Conservation (phyloP, 2,329 filamentous ascomycete genomes). For the Colletotrichum ledebouriae region DNA sequence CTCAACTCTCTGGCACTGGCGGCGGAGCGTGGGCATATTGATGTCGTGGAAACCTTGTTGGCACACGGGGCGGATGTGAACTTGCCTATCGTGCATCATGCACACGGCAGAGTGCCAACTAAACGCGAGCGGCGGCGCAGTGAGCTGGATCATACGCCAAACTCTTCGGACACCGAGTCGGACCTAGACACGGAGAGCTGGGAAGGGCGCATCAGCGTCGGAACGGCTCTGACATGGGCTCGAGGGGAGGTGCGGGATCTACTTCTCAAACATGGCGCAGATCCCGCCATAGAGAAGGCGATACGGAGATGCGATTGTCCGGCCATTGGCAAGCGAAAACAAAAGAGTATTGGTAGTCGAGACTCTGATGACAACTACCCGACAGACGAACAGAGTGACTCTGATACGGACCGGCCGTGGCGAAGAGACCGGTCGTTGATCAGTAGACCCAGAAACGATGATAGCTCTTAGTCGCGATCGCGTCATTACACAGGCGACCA, state of each 20-base stretch:
- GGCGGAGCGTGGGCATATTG: slow-evolving; percentile 4
- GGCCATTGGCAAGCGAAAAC: background rate
- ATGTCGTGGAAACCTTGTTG: background rate
- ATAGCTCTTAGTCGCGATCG: background rate
- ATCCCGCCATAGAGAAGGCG: background rate
- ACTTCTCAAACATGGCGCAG: slow-evolving; percentile 7
- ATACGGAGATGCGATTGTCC: slow-evolving; percentile 1
- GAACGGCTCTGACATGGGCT: slow-evolving; percentile 17
- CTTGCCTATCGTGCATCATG: slow-evolving; percentile 9
- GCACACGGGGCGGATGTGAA: slow-evolving; percentile 23
- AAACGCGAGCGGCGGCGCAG: background rate
- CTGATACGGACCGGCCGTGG: slow-evolving; percentile 8
- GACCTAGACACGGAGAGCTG: slow-evolving; percentile 4
- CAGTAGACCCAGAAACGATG: background rate
- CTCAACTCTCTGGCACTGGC: slow-evolving; percentile 5
- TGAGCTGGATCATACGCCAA: background rate
- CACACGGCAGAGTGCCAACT: slow-evolving; percentile 8
- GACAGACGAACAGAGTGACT: background rate
- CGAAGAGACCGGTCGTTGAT: background rate
- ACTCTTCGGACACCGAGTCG: slow-evolving; percentile 3
- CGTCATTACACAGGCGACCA: background rate
- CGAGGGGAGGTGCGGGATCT: slow-evolving; percentile 10
- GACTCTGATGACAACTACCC: slow-evolving; percentile 1
- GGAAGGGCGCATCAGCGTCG: slow-evolving; percentile 8
- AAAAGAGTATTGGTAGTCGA: background rate